These are phyloP conservation scores for Stephanodiscus minutulus DNA, from an alignment of 108 stramenopile species.

Conservation along the genomic window DNA sequence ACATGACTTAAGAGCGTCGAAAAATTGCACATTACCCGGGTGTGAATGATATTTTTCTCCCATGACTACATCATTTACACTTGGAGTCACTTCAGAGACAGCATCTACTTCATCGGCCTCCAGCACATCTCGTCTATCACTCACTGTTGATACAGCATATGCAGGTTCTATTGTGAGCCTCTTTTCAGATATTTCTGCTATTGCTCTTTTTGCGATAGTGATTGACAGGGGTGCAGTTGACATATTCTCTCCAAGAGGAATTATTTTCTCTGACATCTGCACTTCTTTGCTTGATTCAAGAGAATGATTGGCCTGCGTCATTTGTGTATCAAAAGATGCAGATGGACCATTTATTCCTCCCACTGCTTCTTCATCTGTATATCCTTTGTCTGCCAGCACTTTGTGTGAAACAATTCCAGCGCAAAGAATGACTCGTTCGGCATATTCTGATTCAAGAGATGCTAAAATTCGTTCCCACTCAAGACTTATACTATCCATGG, in stretches of 20 bases:
- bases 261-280: neutral
- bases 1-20: neutral
- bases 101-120: neutral
- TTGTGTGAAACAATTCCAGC: neutral
- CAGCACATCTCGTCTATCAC: neutral
- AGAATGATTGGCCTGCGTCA: neutral
- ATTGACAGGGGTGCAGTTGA: too few relatives aligned
- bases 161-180: neutral
- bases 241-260: too few relatives aligned
- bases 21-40: slow-evolving; percentile 3
- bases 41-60: neutral
- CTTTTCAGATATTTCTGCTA: neutral
- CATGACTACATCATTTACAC: slow-evolving; percentile 1
- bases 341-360: neutral
- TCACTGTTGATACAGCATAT: neutral
- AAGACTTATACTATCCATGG: neutral
- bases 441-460: slow-evolving; percentile 3
- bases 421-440: neutral
- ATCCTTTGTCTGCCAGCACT: neutral
- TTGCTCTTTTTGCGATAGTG: neutral
- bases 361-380: neutral
- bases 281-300: neutral
- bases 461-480: neutral
- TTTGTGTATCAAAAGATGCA: neutral
- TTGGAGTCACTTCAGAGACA: neutral